Percentiles rank a stretch among this genome's conserved stretches.
Conservation (phyloP, 345 rosid species). For the Eucalyptus cloeziana region DNA sequence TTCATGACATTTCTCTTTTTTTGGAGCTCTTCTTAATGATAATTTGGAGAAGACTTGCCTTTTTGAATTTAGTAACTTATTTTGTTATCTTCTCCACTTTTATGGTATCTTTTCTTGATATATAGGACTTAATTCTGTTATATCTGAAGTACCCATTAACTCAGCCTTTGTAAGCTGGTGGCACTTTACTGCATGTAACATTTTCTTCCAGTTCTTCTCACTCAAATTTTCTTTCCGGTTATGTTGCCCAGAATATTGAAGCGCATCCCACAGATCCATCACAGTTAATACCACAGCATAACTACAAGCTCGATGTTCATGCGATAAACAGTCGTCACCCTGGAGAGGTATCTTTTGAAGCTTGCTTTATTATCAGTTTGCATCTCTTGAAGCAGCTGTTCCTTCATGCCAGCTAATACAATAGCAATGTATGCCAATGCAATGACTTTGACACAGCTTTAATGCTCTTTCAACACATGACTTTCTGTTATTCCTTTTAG, state of each 20-base stretch:
- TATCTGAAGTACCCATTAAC: neutral
- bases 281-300: slow-evolving; percentile 86
- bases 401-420: neutral
- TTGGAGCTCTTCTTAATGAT: neutral
- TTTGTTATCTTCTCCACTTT: neutral
- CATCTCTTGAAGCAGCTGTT: neutral
- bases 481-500: neutral
- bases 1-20: neutral
- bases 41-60: neutral
- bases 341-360: slow-evolving; percentile 58
- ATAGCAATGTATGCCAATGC: neutral
- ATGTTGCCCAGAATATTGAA: slow-evolving; percentile 58
- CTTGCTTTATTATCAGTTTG: neutral
- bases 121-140: neutral
- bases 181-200: neutral
- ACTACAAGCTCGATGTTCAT: slow-evolving; percentile 91
- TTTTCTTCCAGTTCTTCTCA: neutral
- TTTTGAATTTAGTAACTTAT: neutral
- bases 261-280: slow-evolving; percentile 61
- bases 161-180: neutral
- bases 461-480: neutral
- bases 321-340: slow-evolving; percentile 79
- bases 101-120: neutral
- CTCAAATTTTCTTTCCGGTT: neutral
- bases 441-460: neutral